A percentile compares a stretch with the other conserved stretches of the same genome.
Evolutionary conservation across 2,329 filamentous ascomycete genomes (phyloP).

Genomic region (Scedosporium dehoogii): DNA sequence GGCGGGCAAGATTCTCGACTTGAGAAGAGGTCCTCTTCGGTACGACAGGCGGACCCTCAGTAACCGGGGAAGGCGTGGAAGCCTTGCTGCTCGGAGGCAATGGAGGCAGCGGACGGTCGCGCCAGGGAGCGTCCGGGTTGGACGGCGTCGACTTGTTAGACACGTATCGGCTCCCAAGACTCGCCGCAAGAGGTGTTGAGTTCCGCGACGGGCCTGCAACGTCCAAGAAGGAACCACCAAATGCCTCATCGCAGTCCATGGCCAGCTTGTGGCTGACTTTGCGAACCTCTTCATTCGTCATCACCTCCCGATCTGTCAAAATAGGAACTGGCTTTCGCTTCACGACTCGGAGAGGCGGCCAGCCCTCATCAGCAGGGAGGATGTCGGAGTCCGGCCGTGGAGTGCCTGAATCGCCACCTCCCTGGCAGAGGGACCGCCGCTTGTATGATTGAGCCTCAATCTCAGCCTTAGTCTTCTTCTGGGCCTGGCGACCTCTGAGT

Average conservation of each 20-base stretch:
- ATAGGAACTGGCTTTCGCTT: not conserved
- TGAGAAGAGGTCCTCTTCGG: not conserved
- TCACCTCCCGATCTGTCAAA: constrained; percentile 12
- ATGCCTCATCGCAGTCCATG: constrained; percentile 85
- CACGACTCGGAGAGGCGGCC: not conserved
- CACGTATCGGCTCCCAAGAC: not conserved
- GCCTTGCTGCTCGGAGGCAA: constrained; percentile 22
- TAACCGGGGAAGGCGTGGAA: not conserved
- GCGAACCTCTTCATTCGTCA: constrained; percentile 63
- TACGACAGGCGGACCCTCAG: too few relatives aligned
- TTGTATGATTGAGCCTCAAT: not conserved
- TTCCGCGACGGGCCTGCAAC: constrained; percentile 8
- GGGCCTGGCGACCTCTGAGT: not conserved
- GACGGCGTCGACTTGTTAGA: constrained; percentile 9
- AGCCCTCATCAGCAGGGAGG: not conserved
- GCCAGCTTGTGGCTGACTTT: constrained; percentile 79
- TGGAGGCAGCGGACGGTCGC: constrained; percentile 40
- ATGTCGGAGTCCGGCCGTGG: constrained; percentile 5
- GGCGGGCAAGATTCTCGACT: not conserved
- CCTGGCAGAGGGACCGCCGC: not conserved
- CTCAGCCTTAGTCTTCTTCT: not conserved
- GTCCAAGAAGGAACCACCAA: constrained; percentile 51
- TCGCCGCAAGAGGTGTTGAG: not conserved
- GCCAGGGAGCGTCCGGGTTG: constrained; percentile 21
- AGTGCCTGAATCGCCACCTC: not conserved